Base-by-base conservation (phyloP, 2,329 filamentous ascomycete species). In the Alternaria ventricosa region DNA sequence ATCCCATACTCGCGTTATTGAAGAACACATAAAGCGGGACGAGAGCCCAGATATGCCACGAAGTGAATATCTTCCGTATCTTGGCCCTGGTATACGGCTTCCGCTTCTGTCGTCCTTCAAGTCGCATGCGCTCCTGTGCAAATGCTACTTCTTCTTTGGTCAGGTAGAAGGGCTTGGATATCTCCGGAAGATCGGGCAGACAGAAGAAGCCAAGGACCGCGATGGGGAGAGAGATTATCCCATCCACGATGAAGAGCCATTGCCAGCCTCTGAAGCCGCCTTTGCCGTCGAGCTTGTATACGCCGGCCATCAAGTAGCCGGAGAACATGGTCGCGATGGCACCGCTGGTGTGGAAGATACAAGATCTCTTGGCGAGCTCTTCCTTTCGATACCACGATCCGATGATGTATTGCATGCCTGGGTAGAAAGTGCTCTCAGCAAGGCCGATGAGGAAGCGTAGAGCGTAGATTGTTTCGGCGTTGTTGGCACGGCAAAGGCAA, bases 251-350 rank as follows among this genome's bases (percentile, higher is more conserved):
- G 50, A 72, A 72, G 3, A 73, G 15, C 70, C 71, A 72, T 57
- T 68, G 66, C 77, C 77, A 78, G 9, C 75, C 74, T 22, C 67
- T 57, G n/a, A 77, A 84, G 18, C 84, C 86, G 68, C 87, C 86
- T 69, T 86, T 87, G 75, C 87, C 88, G 72, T 87, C 87, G 69
- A 88, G 81, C 23, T 81, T 80, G 72, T 87, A 84, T 64, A 85
- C 87, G 1, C 86, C 86, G 5, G 84, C 83, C 71, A 85, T 79
- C 63, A 86, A 78, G 55, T 82, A 84, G 6, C 83, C 82, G 13
- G 62, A 66, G 45, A 69, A 65, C 27, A 69, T 69, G 3, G 59
- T 60, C 11, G 68, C 68, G 18, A 68, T 68, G 2, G 61, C 65
- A 2, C 64, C 66, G 6, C 61, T 65, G 8, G 68, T 65, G 11